These are phyloP conservation scores for Luffa aegyptiaca DNA, from an alignment of 306 rosid genomes.

Conservation along the genomic window DNA sequence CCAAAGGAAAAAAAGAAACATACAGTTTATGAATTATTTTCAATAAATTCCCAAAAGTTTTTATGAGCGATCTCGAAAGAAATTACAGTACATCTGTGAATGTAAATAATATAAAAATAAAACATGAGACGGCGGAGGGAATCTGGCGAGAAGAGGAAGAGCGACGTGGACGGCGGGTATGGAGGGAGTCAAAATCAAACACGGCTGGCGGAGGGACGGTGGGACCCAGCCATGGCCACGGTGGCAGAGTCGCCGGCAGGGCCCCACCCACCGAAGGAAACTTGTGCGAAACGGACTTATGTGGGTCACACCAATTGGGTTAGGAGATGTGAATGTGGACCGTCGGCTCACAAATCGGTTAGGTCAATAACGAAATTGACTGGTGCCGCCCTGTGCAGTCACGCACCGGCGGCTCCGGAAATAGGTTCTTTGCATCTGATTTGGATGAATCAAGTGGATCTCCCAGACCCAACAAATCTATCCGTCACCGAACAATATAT, in stretches of 20 bases:
- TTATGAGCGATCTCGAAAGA: not conserved
- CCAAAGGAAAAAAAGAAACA: not conserved
- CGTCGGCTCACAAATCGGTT: not conserved
- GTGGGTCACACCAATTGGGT: not conserved
- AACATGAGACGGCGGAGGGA: not conserved
- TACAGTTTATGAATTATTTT: not conserved
- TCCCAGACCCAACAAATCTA: not conserved
- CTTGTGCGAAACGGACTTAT: not conserved
- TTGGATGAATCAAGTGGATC: not conserved
- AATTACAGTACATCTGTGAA: not conserved
- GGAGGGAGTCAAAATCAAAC: conserved; percentile 14
- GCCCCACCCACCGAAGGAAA: not conserved
- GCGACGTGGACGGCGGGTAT: not conserved
- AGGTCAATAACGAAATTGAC: not conserved
- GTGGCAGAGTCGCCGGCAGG: not conserved
- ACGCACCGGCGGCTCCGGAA: conserved; percentile 4
- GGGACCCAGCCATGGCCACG: not conserved
- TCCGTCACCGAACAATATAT: no score
- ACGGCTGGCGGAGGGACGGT: not conserved
- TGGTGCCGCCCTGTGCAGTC: not conserved
- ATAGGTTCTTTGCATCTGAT: not conserved
- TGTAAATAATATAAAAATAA: not conserved
- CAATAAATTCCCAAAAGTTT: not conserved
- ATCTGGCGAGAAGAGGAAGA: not conserved
- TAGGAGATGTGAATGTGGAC: not conserved